These are phyloP conservation scores for Oryza coarctata DNA, from an alignment of 176 grass and related monocot genomes.

Conservation along the genomic window DNA sequence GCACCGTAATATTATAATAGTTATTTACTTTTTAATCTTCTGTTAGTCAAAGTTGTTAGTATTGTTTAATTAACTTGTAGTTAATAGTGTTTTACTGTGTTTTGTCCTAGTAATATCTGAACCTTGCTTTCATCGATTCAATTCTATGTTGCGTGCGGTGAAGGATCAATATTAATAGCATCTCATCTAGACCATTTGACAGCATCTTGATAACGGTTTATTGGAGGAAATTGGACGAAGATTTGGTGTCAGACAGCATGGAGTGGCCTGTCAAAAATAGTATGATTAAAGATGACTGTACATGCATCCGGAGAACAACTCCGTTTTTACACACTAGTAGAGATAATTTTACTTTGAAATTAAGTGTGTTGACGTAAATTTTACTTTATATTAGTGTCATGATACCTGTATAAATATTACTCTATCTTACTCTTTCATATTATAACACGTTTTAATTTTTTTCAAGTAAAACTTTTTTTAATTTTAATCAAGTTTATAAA, in stretches of 20 bases:
- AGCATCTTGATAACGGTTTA: background rate
- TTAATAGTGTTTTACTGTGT: too few species aligned
- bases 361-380: too few species aligned
- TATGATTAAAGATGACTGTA: too few species aligned
- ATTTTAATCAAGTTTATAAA: too few species aligned
- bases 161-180: background rate
- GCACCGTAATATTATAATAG: background rate
- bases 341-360: too few species aligned
- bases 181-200: background rate
- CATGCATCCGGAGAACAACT: too few species aligned
- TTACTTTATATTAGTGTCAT: too few species aligned
- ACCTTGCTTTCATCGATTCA: background rate
- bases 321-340: too few species aligned
- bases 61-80: background rate
- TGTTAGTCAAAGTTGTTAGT: background rate
- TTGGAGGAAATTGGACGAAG: background rate
- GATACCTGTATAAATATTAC: too few species aligned
- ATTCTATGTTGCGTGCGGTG: background rate
- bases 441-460: too few species aligned
- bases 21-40: background rate
- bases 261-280: background rate
- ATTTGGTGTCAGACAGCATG: background rate
- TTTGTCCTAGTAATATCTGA: background rate
- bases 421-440: too few species aligned
- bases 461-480: too few species aligned